Conservation (phyloP, 306 rosid species). For the Cicer judaicum region DNA sequence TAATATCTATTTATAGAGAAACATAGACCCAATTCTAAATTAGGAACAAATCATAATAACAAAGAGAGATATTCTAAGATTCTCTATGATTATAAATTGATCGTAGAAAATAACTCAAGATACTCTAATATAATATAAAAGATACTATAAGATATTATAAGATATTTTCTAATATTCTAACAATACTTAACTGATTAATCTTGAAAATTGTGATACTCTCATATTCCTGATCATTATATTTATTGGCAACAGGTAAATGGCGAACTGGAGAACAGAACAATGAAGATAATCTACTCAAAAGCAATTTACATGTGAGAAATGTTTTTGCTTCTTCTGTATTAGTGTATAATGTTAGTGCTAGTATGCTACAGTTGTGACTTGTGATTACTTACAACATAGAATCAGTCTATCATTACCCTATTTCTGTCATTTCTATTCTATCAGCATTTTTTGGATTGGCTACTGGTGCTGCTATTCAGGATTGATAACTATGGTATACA, state of each 20-base stretch:
- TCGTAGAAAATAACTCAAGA: too few species aligned
- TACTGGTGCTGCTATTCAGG: not conserved
- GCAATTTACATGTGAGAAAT: slow-evolving; percentile 47
- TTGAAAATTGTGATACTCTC: slow-evolving; percentile 27
- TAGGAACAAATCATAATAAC: too few species aligned
- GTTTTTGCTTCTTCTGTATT: slow-evolving; percentile 16
- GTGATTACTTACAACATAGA: not conserved
- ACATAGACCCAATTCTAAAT: too few species aligned
- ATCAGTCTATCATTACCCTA: not conserved
- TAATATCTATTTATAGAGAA: too few species aligned
- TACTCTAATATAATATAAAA: too few species aligned
- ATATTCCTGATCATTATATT: slow-evolving; percentile 27
- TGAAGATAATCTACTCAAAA: slow-evolving; percentile 11
- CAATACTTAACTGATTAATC: slow-evolving; percentile 6
- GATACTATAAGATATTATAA: too few species aligned
- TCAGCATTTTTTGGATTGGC: not conserved
- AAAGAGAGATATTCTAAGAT: too few species aligned
- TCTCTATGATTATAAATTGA: too few species aligned
- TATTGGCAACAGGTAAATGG: slow-evolving; percentile 32
- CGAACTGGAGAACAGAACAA: slow-evolving; percentile 39
- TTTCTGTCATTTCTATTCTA: not conserved
- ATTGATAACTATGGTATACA: not conserved
- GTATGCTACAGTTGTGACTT: not conserved
- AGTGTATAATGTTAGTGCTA: not conserved
- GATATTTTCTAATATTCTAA: too few species aligned